Evolutionary conservation across 352 stramenopile genomes (phyloP).

Genomic region (Sclerospora graminicola): DNA sequence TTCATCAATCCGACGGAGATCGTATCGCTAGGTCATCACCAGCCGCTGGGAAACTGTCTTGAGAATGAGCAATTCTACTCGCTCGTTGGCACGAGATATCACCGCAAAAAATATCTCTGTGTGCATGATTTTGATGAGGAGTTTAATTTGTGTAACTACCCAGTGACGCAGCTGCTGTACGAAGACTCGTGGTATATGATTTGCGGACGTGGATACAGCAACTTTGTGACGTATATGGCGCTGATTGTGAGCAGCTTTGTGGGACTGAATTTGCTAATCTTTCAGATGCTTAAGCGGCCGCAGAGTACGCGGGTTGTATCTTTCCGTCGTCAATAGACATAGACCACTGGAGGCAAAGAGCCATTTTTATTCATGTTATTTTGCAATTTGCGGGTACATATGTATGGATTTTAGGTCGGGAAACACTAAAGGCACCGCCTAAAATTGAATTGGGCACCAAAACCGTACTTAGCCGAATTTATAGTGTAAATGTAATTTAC

Average conservation of each 20-base stretch:
- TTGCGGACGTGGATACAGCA: constrained; percentile 57
- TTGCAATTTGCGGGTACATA: no score
- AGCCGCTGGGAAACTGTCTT: constrained; percentile 58
- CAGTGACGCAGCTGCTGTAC: constrained; percentile 54
- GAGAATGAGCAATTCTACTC: constrained; percentile 51
- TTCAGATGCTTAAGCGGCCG: constrained; percentile 60
- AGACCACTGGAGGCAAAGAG: no score
- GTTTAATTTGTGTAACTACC: constrained; percentile 78
- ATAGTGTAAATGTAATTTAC: no score
- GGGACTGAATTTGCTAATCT: constrained; percentile 53
- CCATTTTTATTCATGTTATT: no score
- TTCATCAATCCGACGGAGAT: constrained; percentile 59
- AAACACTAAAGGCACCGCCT: no score
- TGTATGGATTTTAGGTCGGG: no score
- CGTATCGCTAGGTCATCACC: constrained; percentile 65
- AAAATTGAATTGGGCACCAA: no score
- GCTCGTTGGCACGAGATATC: constrained; percentile 40
- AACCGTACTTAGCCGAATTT: no score
- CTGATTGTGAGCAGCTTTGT: constrained; percentile 34
- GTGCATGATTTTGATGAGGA: constrained; percentile 75
- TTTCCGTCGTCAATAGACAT: constrained; percentile 31
- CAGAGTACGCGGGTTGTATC: constrained; percentile 46
- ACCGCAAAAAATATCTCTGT: constrained; percentile 63
- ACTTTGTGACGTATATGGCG: constrained; percentile 42
- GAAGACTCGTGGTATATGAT: constrained; percentile 82